A percentile compares a stretch with the other conserved stretches of the same genome.
These are phyloP conservation scores for Fagopyrum homotropicum DNA, from an alignment of 148 eudicot species.

Conservation along the genomic window DNA sequence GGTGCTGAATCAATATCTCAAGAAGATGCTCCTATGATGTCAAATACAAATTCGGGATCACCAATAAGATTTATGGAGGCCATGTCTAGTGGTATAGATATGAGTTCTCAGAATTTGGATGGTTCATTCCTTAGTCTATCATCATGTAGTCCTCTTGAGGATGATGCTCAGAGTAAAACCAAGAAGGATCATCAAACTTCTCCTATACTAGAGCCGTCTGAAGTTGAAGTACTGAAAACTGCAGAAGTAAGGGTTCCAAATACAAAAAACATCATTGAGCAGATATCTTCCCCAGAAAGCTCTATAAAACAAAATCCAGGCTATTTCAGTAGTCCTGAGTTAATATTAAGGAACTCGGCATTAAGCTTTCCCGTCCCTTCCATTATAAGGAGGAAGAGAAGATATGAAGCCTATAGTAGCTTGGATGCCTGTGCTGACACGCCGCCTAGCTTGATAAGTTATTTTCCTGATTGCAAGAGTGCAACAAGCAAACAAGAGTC, in stretches of 20 bases:
- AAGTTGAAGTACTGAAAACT: slow-evolving; percentile 14
- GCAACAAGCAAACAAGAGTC: neutral
- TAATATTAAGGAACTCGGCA: slow-evolving; percentile 65
- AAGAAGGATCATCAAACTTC: slow-evolving; percentile 26
- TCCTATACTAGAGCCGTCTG: slow-evolving; percentile 29
- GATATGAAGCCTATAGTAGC: slow-evolving; percentile 13
- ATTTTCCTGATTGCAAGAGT: neutral
- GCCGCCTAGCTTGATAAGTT: slow-evolving; percentile 5
- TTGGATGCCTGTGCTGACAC: slow-evolving; percentile 12
- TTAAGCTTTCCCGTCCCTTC: slow-evolving; percentile 63
- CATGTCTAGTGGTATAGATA: slow-evolving; percentile 18
- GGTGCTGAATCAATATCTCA: neutral
- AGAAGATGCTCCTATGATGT: neutral
- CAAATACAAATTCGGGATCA: slow-evolving; percentile 19
- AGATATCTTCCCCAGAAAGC: slow-evolving; percentile 19
- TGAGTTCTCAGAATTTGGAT: slow-evolving; percentile 23
- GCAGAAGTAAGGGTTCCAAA: slow-evolving; percentile 16
- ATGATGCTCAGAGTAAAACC: slow-evolving; percentile 26
- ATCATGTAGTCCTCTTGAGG: slow-evolving; percentile 24
- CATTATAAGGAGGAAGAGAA: slow-evolving; percentile 54
- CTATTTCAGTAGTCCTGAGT: slow-evolving; percentile 48
- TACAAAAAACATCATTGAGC: slow-evolving; percentile 14
- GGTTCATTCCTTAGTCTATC: slow-evolving; percentile 51
- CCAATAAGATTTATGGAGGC: slow-evolving; percentile 34
- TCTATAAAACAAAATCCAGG: slow-evolving; percentile 12